Percentiles rank a stretch among this genome's conserved stretches.
These are phyloP conservation scores for Acer negundo DNA, from an alignment of 345 rosid genomes.

Conservation along the genomic window DNA sequence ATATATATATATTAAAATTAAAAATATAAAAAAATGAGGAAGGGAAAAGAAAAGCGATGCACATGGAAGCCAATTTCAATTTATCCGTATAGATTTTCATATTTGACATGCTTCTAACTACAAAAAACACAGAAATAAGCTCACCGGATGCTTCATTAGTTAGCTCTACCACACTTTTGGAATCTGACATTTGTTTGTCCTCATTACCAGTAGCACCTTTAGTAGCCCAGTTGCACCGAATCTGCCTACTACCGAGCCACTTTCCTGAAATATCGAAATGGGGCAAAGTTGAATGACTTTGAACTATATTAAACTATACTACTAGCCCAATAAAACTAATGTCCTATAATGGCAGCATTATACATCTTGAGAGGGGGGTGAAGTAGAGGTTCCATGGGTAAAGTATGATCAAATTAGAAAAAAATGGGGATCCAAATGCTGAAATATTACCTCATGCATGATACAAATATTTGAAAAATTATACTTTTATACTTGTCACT, in stretches of 20 bases:
- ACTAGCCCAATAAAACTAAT: not conserved
- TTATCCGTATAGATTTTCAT: conserved; percentile 4
- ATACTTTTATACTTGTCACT: not conserved
- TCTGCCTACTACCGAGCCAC: conserved; percentile 92
- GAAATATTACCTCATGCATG: not conserved
- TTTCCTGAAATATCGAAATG: conserved; percentile 52
- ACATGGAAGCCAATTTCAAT: not conserved
- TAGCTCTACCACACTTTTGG: conserved; percentile 75
- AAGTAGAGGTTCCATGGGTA: not conserved
- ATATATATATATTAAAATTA: not conserved
- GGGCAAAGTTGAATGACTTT: not conserved
- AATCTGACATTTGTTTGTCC: conserved; percentile 72
- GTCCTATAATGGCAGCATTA: not conserved
- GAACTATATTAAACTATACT: not conserved
- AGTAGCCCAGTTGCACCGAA: conserved; percentile 95
- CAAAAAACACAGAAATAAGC: conserved; percentile 11
- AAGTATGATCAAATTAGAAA: not conserved
- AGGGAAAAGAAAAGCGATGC: not conserved
- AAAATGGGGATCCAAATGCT: not conserved
- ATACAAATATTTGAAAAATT: not conserved
- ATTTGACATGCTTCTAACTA: not conserved
- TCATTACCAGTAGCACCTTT: conserved; percentile 77
- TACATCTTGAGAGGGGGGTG: not conserved
- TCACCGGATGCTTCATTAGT: conserved; percentile 81
- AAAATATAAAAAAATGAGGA: not conserved